Percentiles rank a stretch among this genome's conserved stretches.
phyloP scores from a whole-genome alignment of 2,329 filamentous ascomycete genomes.

The Epichloe uncinata region DNA sequence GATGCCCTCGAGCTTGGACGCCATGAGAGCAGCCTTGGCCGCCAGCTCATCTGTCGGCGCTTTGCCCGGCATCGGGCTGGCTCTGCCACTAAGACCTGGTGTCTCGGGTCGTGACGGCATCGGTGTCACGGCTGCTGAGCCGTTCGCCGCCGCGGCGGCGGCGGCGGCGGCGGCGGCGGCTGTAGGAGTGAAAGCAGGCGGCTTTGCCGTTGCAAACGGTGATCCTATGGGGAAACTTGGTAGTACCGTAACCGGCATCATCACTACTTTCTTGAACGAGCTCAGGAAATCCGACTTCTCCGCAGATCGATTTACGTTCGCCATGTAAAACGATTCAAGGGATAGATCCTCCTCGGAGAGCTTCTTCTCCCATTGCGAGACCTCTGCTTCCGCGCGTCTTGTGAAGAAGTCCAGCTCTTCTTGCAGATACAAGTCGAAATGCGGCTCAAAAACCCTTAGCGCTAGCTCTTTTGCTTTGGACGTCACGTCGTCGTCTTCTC shows the following conservation, averaged over 20 bases:
- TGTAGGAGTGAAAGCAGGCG: constrained; percentile 10
- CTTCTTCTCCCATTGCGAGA: constrained; percentile 81
- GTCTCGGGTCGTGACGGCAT: constrained; percentile 36
- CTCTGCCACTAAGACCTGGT: constrained; percentile 27
- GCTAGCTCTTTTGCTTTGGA: constrained; percentile 56
- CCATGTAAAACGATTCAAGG: constrained; percentile 91
- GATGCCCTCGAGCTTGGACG: constrained; percentile 85
- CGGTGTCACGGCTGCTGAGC: constrained; percentile 17
- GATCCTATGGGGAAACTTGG: constrained; percentile 51
- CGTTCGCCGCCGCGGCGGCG: constrained; percentile 12
- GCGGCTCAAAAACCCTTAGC: constrained; percentile 69
- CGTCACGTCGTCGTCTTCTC: constrained; percentile 44
- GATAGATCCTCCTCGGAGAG: constrained; percentile 82
- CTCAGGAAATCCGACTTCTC: constrained; percentile 94
- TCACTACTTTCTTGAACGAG: constrained; percentile 96
- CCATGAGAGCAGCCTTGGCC: constrained; percentile 96
- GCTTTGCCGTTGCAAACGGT: constrained; percentile 38
- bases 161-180: not conserved
- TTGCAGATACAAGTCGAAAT: constrained; percentile 84
- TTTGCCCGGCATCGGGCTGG: constrained; percentile 36
- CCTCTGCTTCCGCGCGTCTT: constrained; percentile 59
- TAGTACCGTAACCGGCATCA: constrained; percentile 93
- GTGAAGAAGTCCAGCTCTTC: constrained; percentile 86
- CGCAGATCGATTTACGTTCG: constrained; percentile 82
- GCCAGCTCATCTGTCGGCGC: constrained; percentile 83